Base-by-base conservation (phyloP, 1,284 basidiomycete species). In the Xerocomus minutiporus region DNA sequence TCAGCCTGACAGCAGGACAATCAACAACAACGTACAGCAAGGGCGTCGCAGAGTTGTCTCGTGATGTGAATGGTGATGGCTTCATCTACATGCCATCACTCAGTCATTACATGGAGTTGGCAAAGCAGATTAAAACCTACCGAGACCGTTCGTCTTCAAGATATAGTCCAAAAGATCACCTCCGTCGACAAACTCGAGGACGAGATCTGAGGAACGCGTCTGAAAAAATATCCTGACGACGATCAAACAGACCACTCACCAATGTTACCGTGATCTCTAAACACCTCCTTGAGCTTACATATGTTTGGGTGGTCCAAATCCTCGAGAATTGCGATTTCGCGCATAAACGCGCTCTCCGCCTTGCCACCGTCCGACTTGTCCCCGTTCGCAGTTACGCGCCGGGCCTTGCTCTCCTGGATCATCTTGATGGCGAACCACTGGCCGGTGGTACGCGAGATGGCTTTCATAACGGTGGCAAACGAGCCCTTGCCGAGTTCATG, bases 131-230 rank as follows among this genome's bases (percentile, higher is more conserved):
- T 34, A 9, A 28, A 39, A 76, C 84, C 68, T 61, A 89, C 87
- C 57, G 2, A 92, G 62, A 2, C 87, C 86, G 3, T 71, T 67
- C 5, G 71, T 63, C 13, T 68, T 73, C 45, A 91, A 65, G 57
- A 94, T 92, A 61, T 82, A 84, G 58, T 93, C 88, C 15, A 96
- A 75, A n/a, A 97, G 73, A 68, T 97, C 93, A 1, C 93, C 93
- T 15, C 94, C 93, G 28, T 87, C 81, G 4, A 96, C 78, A 56
- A 84, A 83, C 70, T 93, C 90, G 51, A 92, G 72, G 0, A 92
- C 86, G 31, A 92, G 75, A 64, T 84, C 88, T 90, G 55, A 13
- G 46, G 29, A 44, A 41, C 36, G 28, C 8, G 29, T 13, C 41
- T 57, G 36, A 48, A 49, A 48, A 48, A 48, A 29, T 20, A 17